Base-by-base conservation (phyloP, 2,329 filamentous ascomycete genomes). In the Colletotrichum endophyticum region DNA sequence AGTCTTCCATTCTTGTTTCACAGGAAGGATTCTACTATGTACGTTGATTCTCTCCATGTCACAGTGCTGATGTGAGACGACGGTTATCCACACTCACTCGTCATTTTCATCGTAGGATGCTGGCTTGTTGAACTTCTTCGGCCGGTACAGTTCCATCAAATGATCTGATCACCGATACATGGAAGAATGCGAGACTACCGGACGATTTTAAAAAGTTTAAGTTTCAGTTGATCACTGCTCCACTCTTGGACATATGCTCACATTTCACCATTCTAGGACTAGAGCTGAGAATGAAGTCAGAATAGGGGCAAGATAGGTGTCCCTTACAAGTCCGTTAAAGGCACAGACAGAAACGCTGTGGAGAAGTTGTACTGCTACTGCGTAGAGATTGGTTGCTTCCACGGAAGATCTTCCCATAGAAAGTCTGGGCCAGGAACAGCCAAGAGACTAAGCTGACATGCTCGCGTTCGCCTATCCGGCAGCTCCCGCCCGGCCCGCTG, bases 21-120 rank as follows among this genome's bases (percentile, higher is more conserved):
- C 44, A 53, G n/a, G 11, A 22, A 53, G 44, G 2, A 53, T 22
- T 2, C n/a, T 22, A 53, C 19, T 4, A 13, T 8, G 44, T 22
- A n/a, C n/a, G 1, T 5, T 3, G n/a, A 22, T 22, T 22, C 0
- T 49, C 7, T 8, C 11, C 44, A 53, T n/a, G 19, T 12, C 44
- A 22, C 16, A 6, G n/a, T 49, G n/a, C 11, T 53, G 44, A 53
- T 53, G 44, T 53, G 2, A 53, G 44, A 53, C 6, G n/a, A 8
- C 3, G 0, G 6, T 3, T 5, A n/a, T 22, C n/a, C n/a, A 53
- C 44, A 4, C 0, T 0, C 6, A 49, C 3, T 3, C n/a, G 2
- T 22, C 2, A 22, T 13, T 53, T 7, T 2, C 0, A 3, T 22
- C 44, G 3, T 7, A 12, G 39, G n/a, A 49, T 1, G 39, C 1